These are phyloP conservation scores for Candida buenavistaensis DNA, from an alignment of 1,139 yeast species.

Conservation along the genomic window DNA sequence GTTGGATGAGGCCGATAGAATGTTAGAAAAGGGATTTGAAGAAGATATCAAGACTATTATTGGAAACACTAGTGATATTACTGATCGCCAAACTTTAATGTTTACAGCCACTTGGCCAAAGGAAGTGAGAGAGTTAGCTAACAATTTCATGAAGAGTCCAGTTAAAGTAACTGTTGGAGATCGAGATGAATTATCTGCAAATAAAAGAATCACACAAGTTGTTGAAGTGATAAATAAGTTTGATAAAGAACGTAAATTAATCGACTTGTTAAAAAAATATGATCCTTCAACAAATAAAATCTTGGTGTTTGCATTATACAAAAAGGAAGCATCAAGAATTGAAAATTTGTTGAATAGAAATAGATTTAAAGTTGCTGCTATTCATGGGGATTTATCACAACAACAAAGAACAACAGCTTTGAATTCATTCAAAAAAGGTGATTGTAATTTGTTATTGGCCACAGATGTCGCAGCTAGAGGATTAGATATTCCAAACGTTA, in stretches of 20 bases:
- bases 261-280: constrained; percentile 72
- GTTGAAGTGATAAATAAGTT: constrained; percentile 91
- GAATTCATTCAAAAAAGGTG: constrained; percentile 81
- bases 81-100: constrained; percentile 77
- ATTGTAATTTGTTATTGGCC: constrained; percentile 75
- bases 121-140: constrained; percentile 90
- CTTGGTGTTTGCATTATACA: constrained; percentile 88
- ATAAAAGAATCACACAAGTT: constrained; percentile 86
- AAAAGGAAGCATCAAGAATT: constrained; percentile 92
- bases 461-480: constrained; percentile 99
- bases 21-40: constrained; percentile 95
- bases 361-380: constrained; percentile 84
- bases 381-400: constrained; percentile 94
- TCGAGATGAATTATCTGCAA: constrained; percentile 90
- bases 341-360: constrained; percentile 73
- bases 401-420: constrained; percentile 89
- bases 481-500: constrained; percentile 94
- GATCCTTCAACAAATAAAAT: constrained; percentile 71
- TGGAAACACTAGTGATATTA: constrained; percentile 42
- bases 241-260: constrained; percentile 74
- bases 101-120: constrained; percentile 90
- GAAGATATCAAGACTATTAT: constrained; percentile 89
- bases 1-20: constrained; percentile 96
- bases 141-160: constrained; percentile 79
- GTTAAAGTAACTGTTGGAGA: constrained; percentile 92